Evolutionary conservation across 225 moss, liverwort and hornwort genomes (phyloP), one percentile per base, ranked within the genome.

Genomic region (Anthoceros angustus): DNA sequence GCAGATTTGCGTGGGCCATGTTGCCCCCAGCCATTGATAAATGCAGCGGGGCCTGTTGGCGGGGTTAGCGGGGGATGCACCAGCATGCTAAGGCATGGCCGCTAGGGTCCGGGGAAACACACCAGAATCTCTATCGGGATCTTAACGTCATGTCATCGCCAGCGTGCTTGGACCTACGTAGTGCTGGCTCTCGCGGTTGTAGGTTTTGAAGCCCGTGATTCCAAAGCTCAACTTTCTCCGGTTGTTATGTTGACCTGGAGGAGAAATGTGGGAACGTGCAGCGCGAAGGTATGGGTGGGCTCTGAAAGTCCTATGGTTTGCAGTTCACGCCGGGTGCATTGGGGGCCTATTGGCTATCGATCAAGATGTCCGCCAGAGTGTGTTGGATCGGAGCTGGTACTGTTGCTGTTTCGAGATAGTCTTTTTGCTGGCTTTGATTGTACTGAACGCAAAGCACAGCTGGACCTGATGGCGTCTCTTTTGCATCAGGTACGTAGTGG

Each of bases 301-400:
- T 69, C 72, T 89, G 78, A 80, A 86, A 77, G 76, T 86, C 71
- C 80, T 79, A 84, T 98, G 98, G 98, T 76, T 87, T 50, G 68
- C 82, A 70, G 81, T 78, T 66, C 98, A 98, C 80, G 72, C 62
- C 9, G 25, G 86, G 9, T 87, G 98, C 21, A 80, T 92, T 32
- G 86, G 82, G 39, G 82, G 82, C 42, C 70, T 98, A 63, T 7
- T 92, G 45, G 63, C 77, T 21, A 24, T 98, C 77, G 83, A 89
- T 72, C 87, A 92, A 62, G 92, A 98, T 72, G 79, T 98, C 61
- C 75, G 74, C 68, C 81, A 73, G 25, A 71, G 74, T 40, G 87
- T 87, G 61, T 62, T 77, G 70, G 61, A 67, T 20, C 67, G 71
- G 63, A 81, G 89, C 5, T 89, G 89, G 87, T 84, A 68, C 67